Evolutionary conservation across 352 stramenopile genomes (phyloP), one percentile per base, ranked within the genome.

Genomic region (Phytophthora fragariaefolia): DNA sequence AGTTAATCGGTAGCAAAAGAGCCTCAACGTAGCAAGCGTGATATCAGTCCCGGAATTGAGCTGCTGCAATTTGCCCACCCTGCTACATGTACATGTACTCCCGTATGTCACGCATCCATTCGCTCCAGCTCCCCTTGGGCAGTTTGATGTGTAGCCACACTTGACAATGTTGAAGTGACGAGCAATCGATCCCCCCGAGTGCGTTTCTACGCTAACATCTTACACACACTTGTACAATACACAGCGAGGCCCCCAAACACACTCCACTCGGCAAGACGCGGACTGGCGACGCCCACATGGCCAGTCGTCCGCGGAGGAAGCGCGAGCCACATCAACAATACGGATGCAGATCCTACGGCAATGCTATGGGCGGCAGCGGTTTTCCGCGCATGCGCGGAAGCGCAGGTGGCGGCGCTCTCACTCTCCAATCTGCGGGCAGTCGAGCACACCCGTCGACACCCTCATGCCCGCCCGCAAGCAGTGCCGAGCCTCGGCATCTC

Each of bases 281-380:
- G 13, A 65, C 6, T 58, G 58, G 15, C 32, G 36, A 15, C 17
- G n/a, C n/a, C n/a, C 6, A 6, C 12, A 36, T 12, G 24, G 17
- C n/a, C 40, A 47, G 40, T 47, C 17, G 40, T 24, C 40, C n/a
- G 38, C 38, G 17, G 4, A 47, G 40, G 6, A 4, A 47, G 40
- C 34, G 13, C 34, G 34, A 6, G 34, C 34, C 34, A 42, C 34
- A 42, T 75, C 69, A 77, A 77, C 69, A 77, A 77, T 77, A 47
- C 8, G 8, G 40, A n/a, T 36, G 60, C 34, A 66, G 53, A 65
- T 72, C 68, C 47, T 36, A 30, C 38, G 53, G 42, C 63, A 59
- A 73, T 58, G 53, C 42, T 26, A 28, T 43, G 23, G 6, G n/a
- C 13, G 34, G 13, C 30, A 38, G 30, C 15, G 20, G 18, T 23